Conservation (phyloP, 2,329 filamentous ascomycete genomes). For the Coleophoma crateriformis region DNA sequence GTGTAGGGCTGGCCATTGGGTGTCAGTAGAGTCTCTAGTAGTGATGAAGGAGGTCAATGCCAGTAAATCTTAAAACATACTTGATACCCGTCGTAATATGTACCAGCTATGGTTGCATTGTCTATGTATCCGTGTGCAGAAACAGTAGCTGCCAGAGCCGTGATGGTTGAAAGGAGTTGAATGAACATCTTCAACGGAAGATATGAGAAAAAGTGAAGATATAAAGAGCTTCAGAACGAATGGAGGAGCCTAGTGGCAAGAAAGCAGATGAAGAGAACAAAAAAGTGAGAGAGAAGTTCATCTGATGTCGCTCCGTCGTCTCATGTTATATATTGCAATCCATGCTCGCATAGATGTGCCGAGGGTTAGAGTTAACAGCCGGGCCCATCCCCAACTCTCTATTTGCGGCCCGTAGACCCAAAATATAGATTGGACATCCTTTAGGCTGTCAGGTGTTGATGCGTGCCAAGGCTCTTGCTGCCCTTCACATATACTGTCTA, state of each 20-base stretch:
- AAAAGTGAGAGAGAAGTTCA: background rate
- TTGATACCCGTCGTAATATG: constrained; percentile 23
- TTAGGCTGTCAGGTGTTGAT: no score
- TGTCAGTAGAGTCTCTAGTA: constrained; percentile 11
- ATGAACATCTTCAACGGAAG: background rate
- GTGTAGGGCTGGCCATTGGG: constrained; percentile 29
- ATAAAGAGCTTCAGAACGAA: background rate
- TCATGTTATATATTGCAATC: background rate
- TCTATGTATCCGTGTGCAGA: constrained; percentile 43
- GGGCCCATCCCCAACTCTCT: background rate
- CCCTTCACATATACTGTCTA: no score
- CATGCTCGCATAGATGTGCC: background rate
- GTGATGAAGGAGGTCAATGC: background rate
- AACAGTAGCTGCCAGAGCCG: constrained; percentile 28
- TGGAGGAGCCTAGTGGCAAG: background rate
- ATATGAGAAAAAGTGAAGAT: background rate
- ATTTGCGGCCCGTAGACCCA: background rate
- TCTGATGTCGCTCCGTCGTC: no score
- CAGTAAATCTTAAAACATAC: constrained; percentile 9
- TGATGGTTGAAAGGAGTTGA: constrained; percentile 7
- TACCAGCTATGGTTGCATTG: constrained; percentile 37
- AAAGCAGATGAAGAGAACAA: background rate
- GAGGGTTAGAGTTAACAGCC: background rate
- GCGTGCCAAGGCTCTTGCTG: no score
- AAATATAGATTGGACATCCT: no score